Percentiles rank a stretch among this genome's conserved stretches.
Conservation (phyloP, 345 rosid genomes). For the Alliaria petiolata region DNA sequence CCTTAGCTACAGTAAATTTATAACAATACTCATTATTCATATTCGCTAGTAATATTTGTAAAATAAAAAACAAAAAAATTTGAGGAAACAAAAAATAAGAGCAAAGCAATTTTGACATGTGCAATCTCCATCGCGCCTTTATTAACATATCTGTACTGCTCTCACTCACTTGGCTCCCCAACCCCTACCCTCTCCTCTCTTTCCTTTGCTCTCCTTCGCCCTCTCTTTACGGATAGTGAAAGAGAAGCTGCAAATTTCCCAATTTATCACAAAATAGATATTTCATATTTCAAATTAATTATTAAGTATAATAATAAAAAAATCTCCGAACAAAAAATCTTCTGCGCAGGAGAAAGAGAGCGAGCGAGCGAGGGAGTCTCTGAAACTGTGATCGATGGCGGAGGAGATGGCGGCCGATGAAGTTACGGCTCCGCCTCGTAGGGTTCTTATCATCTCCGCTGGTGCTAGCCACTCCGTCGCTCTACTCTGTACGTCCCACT, state of each 20-base stretch:
- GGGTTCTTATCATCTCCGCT: conserved; percentile 77
- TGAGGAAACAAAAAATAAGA: neutral
- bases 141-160: conserved; percentile 8
- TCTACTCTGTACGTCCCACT: conserved; percentile 57
- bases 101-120: conserved; percentile 3
- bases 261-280: neutral
- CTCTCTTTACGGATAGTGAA: conserved; percentile 14
- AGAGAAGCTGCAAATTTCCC: conserved; percentile 25
- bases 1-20: no score
- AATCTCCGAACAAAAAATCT: neutral
- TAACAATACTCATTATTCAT: no score
- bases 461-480: conserved; percentile 98
- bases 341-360: neutral
- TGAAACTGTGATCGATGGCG: conserved; percentile 42
- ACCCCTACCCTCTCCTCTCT: no score
- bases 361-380: neutral
- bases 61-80: no score
- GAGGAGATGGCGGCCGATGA: conserved; percentile 39
- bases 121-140: conserved; percentile 37
- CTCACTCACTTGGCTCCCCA: neutral
- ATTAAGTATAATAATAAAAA: neutral
- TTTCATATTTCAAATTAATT: neutral
- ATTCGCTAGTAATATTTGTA: no score
- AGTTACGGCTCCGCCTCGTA: conserved; percentile 46
- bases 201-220: neutral